Evolutionary conservation across 805 yeast species (phyloP).

Genomic region (Yarrowia phangngaensis): DNA sequence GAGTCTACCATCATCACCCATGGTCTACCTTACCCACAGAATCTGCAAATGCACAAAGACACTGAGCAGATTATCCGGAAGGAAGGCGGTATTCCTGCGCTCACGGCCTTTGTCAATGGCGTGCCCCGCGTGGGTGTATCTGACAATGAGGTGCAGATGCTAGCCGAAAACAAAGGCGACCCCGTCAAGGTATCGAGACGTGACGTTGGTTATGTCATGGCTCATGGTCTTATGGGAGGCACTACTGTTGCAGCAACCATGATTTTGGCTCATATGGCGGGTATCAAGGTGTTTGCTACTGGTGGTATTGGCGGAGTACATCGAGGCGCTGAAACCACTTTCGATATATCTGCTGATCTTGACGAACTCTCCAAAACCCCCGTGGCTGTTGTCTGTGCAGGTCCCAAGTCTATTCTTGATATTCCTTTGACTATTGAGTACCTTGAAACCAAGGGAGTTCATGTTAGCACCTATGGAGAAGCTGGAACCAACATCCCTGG

Average conservation of each 20-base stretch:
- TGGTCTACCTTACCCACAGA: slow-evolving; percentile 80
- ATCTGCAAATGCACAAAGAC: slow-evolving; percentile 62
- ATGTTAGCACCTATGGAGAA: slow-evolving; percentile 65
- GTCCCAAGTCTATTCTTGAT: slow-evolving; percentile 83
- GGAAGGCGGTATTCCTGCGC: slow-evolving; percentile 75
- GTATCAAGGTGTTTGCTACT: slow-evolving; percentile 82
- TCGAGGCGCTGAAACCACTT: slow-evolving; percentile 64
- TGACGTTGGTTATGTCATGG: slow-evolving; percentile 70
- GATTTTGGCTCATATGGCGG: slow-evolving; percentile 71
- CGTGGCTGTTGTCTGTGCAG: slow-evolving; percentile 87
- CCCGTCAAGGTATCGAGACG: slow-evolving; percentile 69
- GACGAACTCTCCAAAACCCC: slow-evolving; percentile 81
- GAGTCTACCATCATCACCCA: slow-evolving; percentile 76
- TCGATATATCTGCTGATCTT: slow-evolving; percentile 84
- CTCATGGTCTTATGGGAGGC: slow-evolving; percentile 66
- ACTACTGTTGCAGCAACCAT: slow-evolving; percentile 88
- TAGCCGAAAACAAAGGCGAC: slow-evolving; percentile 43
- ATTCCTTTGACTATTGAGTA: slow-evolving; percentile 78
- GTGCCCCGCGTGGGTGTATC: slow-evolving; percentile 64
- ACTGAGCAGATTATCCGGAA: slow-evolving; percentile 62
- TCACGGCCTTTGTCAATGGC: slow-evolving; percentile 75
- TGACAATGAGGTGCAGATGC: slow-evolving; percentile 45
- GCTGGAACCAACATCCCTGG: slow-evolving; percentile 65
- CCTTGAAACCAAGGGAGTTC: slow-evolving; percentile 86
- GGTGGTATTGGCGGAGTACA: slow-evolving; percentile 95